Base-by-base conservation (phyloP, 2,329 filamentous ascomycete genomes). In the Colletotrichum navitas region DNA sequence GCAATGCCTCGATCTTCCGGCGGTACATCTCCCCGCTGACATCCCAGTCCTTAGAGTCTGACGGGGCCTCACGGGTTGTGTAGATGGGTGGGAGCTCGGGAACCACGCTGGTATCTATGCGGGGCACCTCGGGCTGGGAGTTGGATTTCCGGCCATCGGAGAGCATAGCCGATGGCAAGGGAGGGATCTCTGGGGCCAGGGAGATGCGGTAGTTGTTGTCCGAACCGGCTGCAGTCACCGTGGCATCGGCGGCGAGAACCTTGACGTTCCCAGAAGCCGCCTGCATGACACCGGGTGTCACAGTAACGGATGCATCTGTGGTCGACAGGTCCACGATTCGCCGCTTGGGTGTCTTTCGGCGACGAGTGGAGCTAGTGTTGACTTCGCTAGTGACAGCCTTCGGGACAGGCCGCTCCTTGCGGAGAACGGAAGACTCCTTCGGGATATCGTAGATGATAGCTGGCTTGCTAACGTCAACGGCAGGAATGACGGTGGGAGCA, bases 1-100 rank as follows among this genome's bases (percentile, higher is more conserved):
- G 92, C 65, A 98, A 83, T 3, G 93, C 91, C 80, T 97, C 94
- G 66, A 98, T 92, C 81, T 96, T 96, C 79, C 93, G 93, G 68
- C 93, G 90, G 81, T 97, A 98, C 10, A 93, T 85, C 77, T 96
- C 93, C 65, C 92, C 92, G 70, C 89, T 89, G 54, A 89, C 83
- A 71, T 90, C 90, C 88, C 91, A 93, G 70, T 92, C 87, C 56
- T 85, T 83, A 5, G 83, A 74, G 54, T 79, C 74, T 32, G 79
- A 74, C 6, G 79, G 76, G 26, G 76, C 74, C 18, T 81, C 80
- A 5, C 78, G 76, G 21, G 79, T 78, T 4, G 78, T 67, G 49
- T 81, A 79, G 39, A 77, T 74, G 41, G 79, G 74, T 18, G 80
- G 76, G 26, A 81, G 74, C 58, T 81, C 79, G 4, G 81, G 77